Evolutionary conservation across 352 stramenopile genomes (phyloP).

Genomic region (Phytophthora pini): DNA sequence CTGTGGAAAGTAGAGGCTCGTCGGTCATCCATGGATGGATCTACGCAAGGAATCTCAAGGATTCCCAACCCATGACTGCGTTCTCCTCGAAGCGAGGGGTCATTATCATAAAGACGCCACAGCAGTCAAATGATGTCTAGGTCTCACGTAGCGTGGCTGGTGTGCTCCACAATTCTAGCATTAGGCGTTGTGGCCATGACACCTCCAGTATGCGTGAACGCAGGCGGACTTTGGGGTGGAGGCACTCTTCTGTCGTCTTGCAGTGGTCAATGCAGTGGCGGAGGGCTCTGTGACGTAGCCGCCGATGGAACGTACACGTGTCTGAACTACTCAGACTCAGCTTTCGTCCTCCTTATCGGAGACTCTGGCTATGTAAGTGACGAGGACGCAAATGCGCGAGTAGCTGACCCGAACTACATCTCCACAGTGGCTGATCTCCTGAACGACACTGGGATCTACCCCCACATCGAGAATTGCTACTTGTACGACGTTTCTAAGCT

Average conservation of each 20-base stretch:
- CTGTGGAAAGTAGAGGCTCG: constrained; percentile 10
- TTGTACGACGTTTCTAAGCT: constrained; percentile 29
- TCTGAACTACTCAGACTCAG: constrained; percentile 34
- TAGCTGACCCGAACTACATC: constrained; percentile 20
- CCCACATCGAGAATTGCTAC: constrained; percentile 30
- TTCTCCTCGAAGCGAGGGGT: not conserved
- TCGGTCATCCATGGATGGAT: constrained; percentile 8
- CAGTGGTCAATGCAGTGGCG: constrained; percentile 19
- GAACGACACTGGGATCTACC: constrained; percentile 22
- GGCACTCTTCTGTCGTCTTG: constrained; percentile 30
- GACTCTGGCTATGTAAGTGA: constrained; percentile 29
- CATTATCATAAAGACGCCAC: constrained; percentile 24
- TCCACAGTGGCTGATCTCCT: constrained; percentile 11
- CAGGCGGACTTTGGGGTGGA: constrained; percentile 17
- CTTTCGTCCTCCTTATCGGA: constrained; percentile 29
- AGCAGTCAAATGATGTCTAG: constrained; percentile 14
- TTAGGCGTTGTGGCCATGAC: constrained; percentile 19
- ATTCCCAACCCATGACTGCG: constrained; percentile 19
- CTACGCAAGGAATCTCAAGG: constrained; percentile 1
- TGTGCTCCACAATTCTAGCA: not conserved
- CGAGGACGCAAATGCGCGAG: constrained; percentile 18
- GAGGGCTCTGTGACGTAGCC: constrained; percentile 19
- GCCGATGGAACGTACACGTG: constrained; percentile 23
- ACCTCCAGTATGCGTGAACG: constrained; percentile 29
- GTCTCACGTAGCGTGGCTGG: constrained; percentile 8